Evolutionary conservation across 371 early-diverging fungal genomes (phyloP).

Genomic region (Apophysomyces trapeziformis): DNA sequence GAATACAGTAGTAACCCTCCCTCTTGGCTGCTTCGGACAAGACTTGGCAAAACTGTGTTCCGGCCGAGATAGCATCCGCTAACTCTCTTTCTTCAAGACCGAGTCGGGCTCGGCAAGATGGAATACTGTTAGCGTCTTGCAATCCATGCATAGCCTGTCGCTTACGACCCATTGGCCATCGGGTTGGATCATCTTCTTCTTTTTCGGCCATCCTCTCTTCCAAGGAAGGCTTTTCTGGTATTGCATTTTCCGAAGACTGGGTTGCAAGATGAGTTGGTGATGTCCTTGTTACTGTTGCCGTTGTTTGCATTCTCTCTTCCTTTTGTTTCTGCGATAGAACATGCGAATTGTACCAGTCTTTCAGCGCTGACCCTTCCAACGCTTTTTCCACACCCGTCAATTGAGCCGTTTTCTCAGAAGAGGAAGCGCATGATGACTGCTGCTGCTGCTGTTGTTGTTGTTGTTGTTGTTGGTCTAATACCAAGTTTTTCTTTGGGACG

Average conservation of each 20-base stretch:
- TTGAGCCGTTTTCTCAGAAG: too few species aligned
- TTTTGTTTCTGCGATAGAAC: too few species aligned
- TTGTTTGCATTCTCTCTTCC: neutral
- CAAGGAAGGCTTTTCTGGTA: neutral
- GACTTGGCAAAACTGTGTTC: neutral
- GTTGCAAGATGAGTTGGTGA: neutral
- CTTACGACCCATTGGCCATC: too few species aligned
- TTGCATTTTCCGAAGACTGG: neutral
- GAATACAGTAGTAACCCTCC: constrained; percentile 41
- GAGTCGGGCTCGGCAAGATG: too few species aligned
- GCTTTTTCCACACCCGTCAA: too few species aligned
- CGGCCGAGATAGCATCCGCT: neutral
- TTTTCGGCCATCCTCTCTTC: too few species aligned
- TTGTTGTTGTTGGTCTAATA: constrained; percentile 11
- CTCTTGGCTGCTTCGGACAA: constrained; percentile 11
- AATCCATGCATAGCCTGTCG: too few species aligned
- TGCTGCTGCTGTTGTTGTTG: neutral
- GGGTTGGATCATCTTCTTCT: too few species aligned
- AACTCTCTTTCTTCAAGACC: neutral
- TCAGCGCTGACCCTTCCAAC: too few species aligned
- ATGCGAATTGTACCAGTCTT: too few species aligned
- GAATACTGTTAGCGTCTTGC: too few species aligned
- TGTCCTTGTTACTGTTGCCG: constrained; percentile 1
- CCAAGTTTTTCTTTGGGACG: neutral
- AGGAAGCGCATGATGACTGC: neutral